Evolutionary conservation across 2,329 filamentous ascomycete species (phyloP).

Genomic region (Sporothrix protearum): DNA sequence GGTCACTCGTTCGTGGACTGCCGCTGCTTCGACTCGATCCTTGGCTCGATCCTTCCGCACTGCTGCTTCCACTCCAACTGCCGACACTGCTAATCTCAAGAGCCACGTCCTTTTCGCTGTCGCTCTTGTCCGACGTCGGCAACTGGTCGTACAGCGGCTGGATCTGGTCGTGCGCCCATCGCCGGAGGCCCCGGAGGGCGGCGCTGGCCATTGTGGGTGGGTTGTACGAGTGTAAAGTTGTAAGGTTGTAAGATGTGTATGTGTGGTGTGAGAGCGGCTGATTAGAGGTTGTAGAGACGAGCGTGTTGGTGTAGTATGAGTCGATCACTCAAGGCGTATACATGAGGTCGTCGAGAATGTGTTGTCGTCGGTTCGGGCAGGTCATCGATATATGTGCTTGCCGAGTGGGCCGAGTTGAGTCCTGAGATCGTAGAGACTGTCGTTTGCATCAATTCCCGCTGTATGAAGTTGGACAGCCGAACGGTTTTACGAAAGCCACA

Average conservation of each 20-base stretch:
- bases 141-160: constrained; percentile 14
- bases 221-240: background rate
- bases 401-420: background rate
- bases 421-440: background rate
- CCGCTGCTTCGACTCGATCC: background rate
- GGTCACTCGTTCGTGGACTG: background rate
- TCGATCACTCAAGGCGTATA: background rate
- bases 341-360: background rate
- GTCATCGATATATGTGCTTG: background rate
- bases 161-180: background rate
- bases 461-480: background rate
- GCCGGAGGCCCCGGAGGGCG: constrained; percentile 12
- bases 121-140: background rate
- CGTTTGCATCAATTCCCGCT: background rate
- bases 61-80: background rate
- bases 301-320: background rate
- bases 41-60: background rate
- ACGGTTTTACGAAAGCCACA: background rate
- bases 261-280: too few species aligned
- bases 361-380: background rate
- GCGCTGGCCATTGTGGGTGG: constrained; percentile 11
- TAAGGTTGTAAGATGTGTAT: background rate
- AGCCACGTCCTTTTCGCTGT: background rate
- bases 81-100: background rate
- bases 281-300: background rate